Base-by-base conservation (phyloP, 164 flowering plant species). In the Paratinospora sagittata region DNA sequence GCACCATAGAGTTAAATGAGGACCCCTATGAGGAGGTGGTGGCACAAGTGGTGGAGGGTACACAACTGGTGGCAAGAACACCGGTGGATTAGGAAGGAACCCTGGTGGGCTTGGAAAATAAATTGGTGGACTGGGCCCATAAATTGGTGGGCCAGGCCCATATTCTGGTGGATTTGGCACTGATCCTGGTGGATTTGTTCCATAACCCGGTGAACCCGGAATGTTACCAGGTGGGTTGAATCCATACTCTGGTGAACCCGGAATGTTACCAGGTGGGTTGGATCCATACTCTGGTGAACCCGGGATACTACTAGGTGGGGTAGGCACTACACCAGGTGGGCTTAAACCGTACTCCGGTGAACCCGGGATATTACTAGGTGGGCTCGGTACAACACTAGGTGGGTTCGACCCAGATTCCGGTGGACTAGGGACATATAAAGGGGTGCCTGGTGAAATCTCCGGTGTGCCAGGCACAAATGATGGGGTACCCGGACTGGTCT, bases 21-120 rank as follows among this genome's bases (percentile, higher is more conserved):
- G 78, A 10, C 77, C 77, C 6, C 37, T 66, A 5, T 37, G 5
- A 19, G 86, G 87, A 7, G 93, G 79, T 2, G 96, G 92, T 21
- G 93, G 92, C 63, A 58, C 88, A 0, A 81, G 41, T 0, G 97
- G 97, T 23, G 95, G 93, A 2, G 98, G 98, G 66, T 60, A 87
- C 58, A 90, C 84, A 0, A 87, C 80, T 0, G 95, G 95, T 0
- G 95, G 95, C 33, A 70, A 77, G 73, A 83, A 92, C 68, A 84
- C 75, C 19, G 97, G 90, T 0, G 92, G 86, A 11, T 62, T 37
- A 14, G 69, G 74, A 27, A 24, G 70, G 23, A 72, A 76, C 17
- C 66, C 71, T 2, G 85, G 73, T 45, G 89, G 86, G 64, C 76
- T 75, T 0, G 84, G 82, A n/a, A 58, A 24, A 19, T 6, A 43